Percentiles rank a stretch among this genome's conserved stretches.
phyloP scores from a whole-genome alignment of 108 stramenopile species.

The Asterionellopsis glacialis region DNA sequence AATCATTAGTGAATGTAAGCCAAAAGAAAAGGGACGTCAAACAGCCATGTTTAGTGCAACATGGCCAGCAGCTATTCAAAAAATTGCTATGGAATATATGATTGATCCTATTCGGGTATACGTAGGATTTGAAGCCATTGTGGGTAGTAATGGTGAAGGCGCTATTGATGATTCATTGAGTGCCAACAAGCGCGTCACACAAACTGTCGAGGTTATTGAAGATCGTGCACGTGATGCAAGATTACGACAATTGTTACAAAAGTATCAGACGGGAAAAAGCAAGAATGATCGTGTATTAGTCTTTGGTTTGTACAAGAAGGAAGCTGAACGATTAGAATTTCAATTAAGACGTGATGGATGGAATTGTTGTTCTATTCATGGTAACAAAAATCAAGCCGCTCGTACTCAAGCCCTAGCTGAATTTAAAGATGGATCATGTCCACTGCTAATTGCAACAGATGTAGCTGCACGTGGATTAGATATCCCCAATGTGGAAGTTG shows the following conservation, averaged over 20 bases:
- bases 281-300: slow-evolving; percentile 72
- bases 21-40: slow-evolving; percentile 67
- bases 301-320: slow-evolving; percentile 98
- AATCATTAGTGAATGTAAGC: slow-evolving; percentile 65
- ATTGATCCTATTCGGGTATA: slow-evolving; percentile 76
- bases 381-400: slow-evolving; percentile 91
- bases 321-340: slow-evolving; percentile 87
- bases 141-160: slow-evolving; percentile 70
- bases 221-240: slow-evolving; percentile 83
- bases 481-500: slow-evolving; percentile 96
- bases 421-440: slow-evolving; percentile 86
- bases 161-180: slow-evolving; percentile 72
- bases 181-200: slow-evolving; percentile 91
- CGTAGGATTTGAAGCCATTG: slow-evolving; percentile 84
- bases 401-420: slow-evolving; percentile 85
- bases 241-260: slow-evolving; percentile 64
- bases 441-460: slow-evolving; percentile 95
- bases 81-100: slow-evolving; percentile 89
- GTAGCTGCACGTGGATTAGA: slow-evolving; percentile 98
- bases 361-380: slow-evolving; percentile 91
- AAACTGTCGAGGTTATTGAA: slow-evolving; percentile 93
- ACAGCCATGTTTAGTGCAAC: slow-evolving; percentile 98
- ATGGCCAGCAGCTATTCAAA: slow-evolving; percentile 93
- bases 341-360: slow-evolving; percentile 72
- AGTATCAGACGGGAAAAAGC: slow-evolving; percentile 50